phyloP scores from a whole-genome alignment of 768 basidiomycete genomes.

The Boletus rufocinnamomeus region DNA sequence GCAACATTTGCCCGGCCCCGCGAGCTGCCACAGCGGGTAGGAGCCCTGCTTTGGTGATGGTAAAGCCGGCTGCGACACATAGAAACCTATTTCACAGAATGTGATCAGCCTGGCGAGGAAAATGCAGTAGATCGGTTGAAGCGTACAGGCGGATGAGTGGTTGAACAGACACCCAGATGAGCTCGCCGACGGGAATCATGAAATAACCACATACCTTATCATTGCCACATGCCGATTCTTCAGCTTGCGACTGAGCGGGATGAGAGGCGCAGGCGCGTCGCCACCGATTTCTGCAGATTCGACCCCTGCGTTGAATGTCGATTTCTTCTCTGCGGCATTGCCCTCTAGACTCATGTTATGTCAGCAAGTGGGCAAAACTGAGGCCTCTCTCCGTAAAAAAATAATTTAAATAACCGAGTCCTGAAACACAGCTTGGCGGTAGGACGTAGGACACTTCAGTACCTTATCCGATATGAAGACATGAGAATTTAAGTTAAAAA shows the following conservation, averaged over 20 bases:
- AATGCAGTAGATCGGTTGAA: neutral
- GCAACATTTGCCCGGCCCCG: constrained; percentile 58
- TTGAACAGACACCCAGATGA: constrained; percentile 65
- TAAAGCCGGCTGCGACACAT: constrained; percentile 55
- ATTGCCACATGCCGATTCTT: constrained; percentile 32
- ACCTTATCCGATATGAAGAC: constrained; percentile 1
- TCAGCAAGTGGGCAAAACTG: neutral
- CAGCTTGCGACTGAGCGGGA: constrained; percentile 22
- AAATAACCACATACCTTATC: constrained; percentile 27
- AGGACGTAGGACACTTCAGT: neutral
- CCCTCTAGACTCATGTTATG: constrained; percentile 2
- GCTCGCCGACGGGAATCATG: constrained; percentile 40
- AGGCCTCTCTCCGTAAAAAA: neutral
- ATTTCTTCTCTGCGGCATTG: neutral
- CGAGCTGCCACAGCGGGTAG: constrained; percentile 59
- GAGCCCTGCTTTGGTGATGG: constrained; percentile 59
- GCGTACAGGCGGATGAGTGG: constrained; percentile 62
- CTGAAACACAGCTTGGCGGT: neutral
- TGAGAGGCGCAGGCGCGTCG: neutral
- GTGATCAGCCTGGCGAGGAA: neutral
- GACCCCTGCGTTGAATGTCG: neutral
- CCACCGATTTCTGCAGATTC: constrained; percentile 1
- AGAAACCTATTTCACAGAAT: constrained; percentile 44
- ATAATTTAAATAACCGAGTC: neutral
- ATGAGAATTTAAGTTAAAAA: constrained; percentile 8